Conservation (phyloP, 148 eudicot species). For the Beta vulgaris region DNA sequence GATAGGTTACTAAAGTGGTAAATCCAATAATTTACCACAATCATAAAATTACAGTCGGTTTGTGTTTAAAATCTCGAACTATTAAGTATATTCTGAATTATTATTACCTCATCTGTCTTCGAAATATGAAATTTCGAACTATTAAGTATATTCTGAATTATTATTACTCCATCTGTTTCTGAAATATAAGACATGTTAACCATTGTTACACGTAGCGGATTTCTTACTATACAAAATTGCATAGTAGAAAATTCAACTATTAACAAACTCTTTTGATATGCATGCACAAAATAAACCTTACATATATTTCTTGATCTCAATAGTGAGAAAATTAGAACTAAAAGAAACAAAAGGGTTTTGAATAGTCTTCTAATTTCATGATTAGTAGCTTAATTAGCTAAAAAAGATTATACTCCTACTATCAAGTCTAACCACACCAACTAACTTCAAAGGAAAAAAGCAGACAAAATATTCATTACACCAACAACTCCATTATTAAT, state of each 20-base stretch:
- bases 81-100: too few species aligned
- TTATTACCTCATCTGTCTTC: too few species aligned
- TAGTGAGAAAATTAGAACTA: not conserved
- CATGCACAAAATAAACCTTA: constrained; percentile 15
- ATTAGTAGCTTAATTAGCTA: constrained; percentile 13
- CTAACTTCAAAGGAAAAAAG: constrained; percentile 17
- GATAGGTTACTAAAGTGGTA: not conserved
- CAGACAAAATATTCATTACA: constrained; percentile 30
- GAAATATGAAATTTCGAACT: too few species aligned
- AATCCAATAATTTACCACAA: not conserved
- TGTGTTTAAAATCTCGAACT: too few species aligned
- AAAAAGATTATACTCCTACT: constrained; percentile 23
- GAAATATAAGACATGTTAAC: too few species aligned
- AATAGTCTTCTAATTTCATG: not conserved
- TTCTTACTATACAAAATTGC: too few species aligned
- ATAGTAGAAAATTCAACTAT: too few species aligned
- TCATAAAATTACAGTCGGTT: too few species aligned
- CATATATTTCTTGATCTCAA: not conserved
- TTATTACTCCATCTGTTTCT: too few species aligned
- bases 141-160: too few species aligned
- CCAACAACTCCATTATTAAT: constrained; percentile 33
- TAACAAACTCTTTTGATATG: not conserved
- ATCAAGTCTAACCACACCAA: too few species aligned
- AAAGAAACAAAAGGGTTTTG: not conserved
- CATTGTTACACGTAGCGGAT: too few species aligned